Evolutionary conservation across 2,329 filamentous ascomycete genomes (phyloP).

Genomic region (Penicillium sp.): DNA sequence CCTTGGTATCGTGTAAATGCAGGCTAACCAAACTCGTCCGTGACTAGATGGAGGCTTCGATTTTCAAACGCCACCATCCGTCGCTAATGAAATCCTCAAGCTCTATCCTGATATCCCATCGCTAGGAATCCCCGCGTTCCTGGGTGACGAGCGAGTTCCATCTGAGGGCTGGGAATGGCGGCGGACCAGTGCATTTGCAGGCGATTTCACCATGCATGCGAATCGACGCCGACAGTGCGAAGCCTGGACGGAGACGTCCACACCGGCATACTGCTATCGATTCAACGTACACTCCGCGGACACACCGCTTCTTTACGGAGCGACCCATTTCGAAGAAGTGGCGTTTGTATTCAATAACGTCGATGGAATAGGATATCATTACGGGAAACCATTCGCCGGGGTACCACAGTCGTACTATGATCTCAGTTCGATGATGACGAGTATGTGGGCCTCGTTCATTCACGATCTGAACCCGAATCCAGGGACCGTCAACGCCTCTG

Average conservation of each 20-base stretch:
- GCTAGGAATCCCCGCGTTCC: slow-evolving; percentile 50
- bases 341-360: slow-evolving; percentile 57
- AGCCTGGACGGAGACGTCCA: slow-evolving; percentile 49
- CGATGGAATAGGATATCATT: slow-evolving; percentile 48
- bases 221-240: slow-evolving; percentile 55
- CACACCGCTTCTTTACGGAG: slow-evolving; percentile 43
- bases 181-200: slow-evolving; percentile 55
- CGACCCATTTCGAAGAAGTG: slow-evolving; percentile 59
- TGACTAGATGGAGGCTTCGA: slow-evolving; percentile 22
- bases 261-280: slow-evolving; percentile 61
- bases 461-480: slow-evolving; percentile 48
- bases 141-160: slow-evolving; percentile 34
- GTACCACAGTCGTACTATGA: slow-evolving; percentile 44
- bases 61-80: slow-evolving; percentile 22
- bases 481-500: slow-evolving; percentile 19
- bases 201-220: slow-evolving; percentile 59
- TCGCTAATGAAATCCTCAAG: slow-evolving; percentile 45
- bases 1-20: background rate
- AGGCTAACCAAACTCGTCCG: background rate
- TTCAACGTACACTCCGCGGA: slow-evolving; percentile 58
- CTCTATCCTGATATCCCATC: slow-evolving; percentile 56
- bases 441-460: slow-evolving; percentile 56
- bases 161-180: slow-evolving; percentile 52
- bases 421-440: slow-evolving; percentile 51
- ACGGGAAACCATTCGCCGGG: slow-evolving; percentile 37